Base-by-base conservation (phyloP, 2,329 filamentous ascomycete species). In the Ophiostoma himal-ulmi region DNA sequence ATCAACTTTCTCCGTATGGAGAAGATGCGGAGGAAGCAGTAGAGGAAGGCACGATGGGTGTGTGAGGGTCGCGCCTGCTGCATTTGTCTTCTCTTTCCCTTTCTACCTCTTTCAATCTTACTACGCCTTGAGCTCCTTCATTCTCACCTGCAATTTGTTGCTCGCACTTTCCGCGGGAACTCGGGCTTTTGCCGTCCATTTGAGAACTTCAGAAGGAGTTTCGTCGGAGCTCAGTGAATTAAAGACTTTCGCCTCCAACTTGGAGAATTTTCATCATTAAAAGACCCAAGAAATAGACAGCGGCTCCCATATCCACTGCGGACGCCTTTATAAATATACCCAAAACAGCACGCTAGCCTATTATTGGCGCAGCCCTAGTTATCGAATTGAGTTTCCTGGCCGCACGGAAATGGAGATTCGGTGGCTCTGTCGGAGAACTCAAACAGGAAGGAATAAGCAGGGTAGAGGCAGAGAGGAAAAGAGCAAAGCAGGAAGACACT, bases 351-450 rank as follows among this genome's bases (percentile, higher is more conserved):
- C 67, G 48, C 68, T 48, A 69, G 48, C 64, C 68, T 69, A 69
- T 71, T 69, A 69, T 71, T 69, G 64, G 70, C 64, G 70, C 64
- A 71, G 39, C 64, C 62, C 68, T 52, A 52, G 68, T 68, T 67
- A 68, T 71, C 62, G 36, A 48, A 26, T 66, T 67, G 62, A 48
- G 14, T 52, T 71, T 69, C 68, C 68, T 69, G 70, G 57, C 67
- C 70, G 67, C 48, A 7, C 44, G 44, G 44, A 48, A 48, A 71
- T 48, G 36, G 37, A 17, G 17, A 64, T 36, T 64, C 17, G 30
- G 60, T 34, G 20, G 60, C 65, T 57, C 22, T 26, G 34, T 44
- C 65, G 30, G 20, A 65, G 37, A 52, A 62, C 36, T n/a, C 41
- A 57, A 36, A 48, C 44, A 17, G 65, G 1, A 57, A 36, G n/a